These are phyloP conservation scores for Ocimum tenuiflorum DNA, from an alignment of 257 asterid species.

Conservation along the genomic window DNA sequence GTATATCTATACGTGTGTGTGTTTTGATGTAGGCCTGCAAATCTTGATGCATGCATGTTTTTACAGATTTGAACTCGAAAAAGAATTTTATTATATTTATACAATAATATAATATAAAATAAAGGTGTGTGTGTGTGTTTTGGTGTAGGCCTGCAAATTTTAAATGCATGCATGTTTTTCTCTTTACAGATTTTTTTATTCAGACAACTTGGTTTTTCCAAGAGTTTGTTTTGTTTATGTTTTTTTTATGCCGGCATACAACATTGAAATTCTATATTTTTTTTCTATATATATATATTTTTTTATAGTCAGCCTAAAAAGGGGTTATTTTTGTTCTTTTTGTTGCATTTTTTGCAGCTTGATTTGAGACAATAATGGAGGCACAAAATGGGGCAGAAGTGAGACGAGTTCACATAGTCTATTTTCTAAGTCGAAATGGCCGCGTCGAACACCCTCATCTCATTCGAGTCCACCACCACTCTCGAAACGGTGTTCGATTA, in stretches of 20 bases:
- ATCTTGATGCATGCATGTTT: constrained; percentile 19
- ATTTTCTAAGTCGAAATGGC: constrained; percentile 74
- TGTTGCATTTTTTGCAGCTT: constrained; percentile 15
- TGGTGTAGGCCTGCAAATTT: constrained; percentile 43
- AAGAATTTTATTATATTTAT: no score
- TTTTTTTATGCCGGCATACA: constrained; percentile 58
- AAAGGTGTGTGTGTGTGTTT: no score
- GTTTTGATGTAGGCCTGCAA: constrained; percentile 49
- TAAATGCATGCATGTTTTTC: constrained; percentile 22
- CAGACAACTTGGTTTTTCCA: constrained; percentile 27
- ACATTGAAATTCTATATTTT: constrained; percentile 33
- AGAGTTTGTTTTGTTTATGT: constrained; percentile 15
- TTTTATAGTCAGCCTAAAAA: no score
- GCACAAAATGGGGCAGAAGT: constrained; percentile 70
- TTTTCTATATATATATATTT: constrained; percentile 19
- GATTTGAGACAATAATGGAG: constrained; percentile 53
- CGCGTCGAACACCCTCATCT: constrained; percentile 83
- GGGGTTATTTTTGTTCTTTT: no score
- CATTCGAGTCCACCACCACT: constrained; percentile 64
- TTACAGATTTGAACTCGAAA: no score
- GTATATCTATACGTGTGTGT: no score
- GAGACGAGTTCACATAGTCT: constrained; percentile 68
- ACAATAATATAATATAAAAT: no score
- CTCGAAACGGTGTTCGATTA: constrained; percentile 63
- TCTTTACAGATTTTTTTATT: no score